phyloP scores from a whole-genome alignment of 257 asterid species.

The Primulina tabacum region DNA sequence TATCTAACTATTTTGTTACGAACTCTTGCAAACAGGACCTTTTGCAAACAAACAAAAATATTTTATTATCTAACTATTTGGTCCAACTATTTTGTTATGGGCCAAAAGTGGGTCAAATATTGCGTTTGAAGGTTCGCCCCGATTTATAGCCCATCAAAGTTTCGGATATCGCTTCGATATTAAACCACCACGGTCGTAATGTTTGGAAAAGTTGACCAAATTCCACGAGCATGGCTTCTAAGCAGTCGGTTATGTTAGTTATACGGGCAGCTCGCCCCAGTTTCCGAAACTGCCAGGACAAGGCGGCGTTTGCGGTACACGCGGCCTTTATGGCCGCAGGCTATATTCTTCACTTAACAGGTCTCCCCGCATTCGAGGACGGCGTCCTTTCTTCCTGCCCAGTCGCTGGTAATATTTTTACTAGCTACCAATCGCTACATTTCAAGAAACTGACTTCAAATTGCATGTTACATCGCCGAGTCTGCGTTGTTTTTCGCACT shows the following conservation, averaged over 20 bases:
- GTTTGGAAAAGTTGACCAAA: neutral
- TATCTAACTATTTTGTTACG: too few species aligned
- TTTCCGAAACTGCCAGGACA: constrained; percentile 52
- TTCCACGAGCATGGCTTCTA: constrained; percentile 41
- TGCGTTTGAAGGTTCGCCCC: neutral
- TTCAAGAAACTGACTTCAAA: neutral
- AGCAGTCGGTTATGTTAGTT: constrained; percentile 57
- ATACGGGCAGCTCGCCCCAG: constrained; percentile 73
- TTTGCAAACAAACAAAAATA: too few species aligned
- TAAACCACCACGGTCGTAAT: too few species aligned
- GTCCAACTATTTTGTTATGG: too few species aligned
- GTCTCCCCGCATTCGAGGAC: constrained; percentile 53
- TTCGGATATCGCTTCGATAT: too few species aligned
- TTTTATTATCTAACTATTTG: too few species aligned
- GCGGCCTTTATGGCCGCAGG: constrained; percentile 66
- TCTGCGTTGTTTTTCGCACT: neutral
- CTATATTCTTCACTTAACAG: constrained; percentile 57
- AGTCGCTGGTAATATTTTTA: constrained; percentile 36
- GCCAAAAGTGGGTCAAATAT: too few species aligned
- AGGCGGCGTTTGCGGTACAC: constrained; percentile 64
- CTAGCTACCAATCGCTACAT: neutral
- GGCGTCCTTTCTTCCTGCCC: constrained; percentile 44
- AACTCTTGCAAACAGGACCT: too few species aligned
- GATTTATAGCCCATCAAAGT: neutral
- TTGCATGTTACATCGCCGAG: neutral